A percentile compares a stretch with the other conserved stretches of the same genome.
Evolutionary conservation across 192 early-diverging fungal genomes (phyloP).

Genomic region (Tieghemiomyces parasiticus): DNA sequence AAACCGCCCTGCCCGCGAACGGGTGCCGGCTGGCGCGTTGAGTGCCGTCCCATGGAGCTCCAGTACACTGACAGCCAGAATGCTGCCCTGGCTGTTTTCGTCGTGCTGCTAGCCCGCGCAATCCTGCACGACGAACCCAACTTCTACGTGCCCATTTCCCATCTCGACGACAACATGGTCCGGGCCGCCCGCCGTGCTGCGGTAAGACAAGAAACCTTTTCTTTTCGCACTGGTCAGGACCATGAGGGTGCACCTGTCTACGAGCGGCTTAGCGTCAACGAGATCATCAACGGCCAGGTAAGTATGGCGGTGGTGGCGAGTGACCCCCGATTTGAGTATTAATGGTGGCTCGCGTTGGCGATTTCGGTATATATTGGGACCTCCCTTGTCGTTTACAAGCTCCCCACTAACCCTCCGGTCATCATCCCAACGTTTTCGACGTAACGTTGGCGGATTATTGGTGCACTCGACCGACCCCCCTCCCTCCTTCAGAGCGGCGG

Average conservation of each 20-base stretch:
- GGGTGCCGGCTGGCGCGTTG: slow-evolving; percentile 65
- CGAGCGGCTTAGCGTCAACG: slow-evolving; percentile 51
- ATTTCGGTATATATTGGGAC: too few species aligned
- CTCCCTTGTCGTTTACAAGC: too few species aligned
- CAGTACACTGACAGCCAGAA: slow-evolving; percentile 80
- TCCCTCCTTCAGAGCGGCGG: too few species aligned
- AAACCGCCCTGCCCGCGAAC: slow-evolving; percentile 67
- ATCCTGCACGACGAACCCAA: slow-evolving; percentile 54
- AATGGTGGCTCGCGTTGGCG: not conserved
- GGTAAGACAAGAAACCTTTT: slow-evolving; percentile 48
- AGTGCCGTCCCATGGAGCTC: slow-evolving; percentile 78
- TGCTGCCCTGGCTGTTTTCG: slow-evolving; percentile 70
- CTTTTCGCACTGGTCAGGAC: slow-evolving; percentile 48
- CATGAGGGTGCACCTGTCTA: slow-evolving; percentile 22
- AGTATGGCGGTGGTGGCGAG: not conserved
- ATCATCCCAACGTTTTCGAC: too few species aligned
- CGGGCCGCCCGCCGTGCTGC: slow-evolving; percentile 56
- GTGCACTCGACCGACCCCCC: too few species aligned
- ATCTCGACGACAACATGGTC: slow-evolving; percentile 76
- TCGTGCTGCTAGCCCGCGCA: slow-evolving; percentile 61
- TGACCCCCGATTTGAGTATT: too few species aligned
- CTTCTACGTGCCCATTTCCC: slow-evolving; percentile 75
- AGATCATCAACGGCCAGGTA: slow-evolving; percentile 68
- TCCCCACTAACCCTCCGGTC: too few species aligned
- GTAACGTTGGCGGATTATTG: too few species aligned